phyloP scores from a whole-genome alignment of 1,139 yeast species.

The Candida neerlandica region DNA sequence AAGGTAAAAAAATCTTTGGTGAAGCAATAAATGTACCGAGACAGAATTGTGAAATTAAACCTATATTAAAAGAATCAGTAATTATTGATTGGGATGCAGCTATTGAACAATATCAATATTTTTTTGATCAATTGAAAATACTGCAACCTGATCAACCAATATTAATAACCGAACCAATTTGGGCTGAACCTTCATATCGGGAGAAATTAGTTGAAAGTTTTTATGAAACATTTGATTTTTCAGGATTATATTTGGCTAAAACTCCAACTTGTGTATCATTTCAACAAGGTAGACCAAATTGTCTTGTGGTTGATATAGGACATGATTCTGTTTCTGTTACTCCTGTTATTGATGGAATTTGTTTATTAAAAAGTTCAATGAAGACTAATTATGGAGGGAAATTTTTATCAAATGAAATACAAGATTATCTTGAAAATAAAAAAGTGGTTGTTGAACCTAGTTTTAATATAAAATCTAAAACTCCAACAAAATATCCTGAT shows the following conservation, averaged over 20 bases:
- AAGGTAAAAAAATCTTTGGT: slow-evolving; percentile 44
- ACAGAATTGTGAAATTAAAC: slow-evolving; percentile 52
- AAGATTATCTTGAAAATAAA: slow-evolving; percentile 23
- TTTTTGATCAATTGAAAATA: slow-evolving; percentile 49
- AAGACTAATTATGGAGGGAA: slow-evolving; percentile 70
- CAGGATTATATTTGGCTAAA: slow-evolving; percentile 85
- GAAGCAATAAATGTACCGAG: slow-evolving; percentile 60
- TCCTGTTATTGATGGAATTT: slow-evolving; percentile 93
- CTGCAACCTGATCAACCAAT: slow-evolving; percentile 73
- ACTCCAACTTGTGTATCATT: slow-evolving; percentile 89
- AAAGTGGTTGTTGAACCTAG: slow-evolving; percentile 19
- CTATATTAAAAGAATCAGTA: slow-evolving; percentile 62
- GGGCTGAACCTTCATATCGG: slow-evolving; percentile 76
- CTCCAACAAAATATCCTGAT: slow-evolving; percentile 38
- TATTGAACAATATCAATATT: slow-evolving; percentile 65
- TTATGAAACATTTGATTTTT: slow-evolving; percentile 72
- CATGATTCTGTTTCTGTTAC: slow-evolving; percentile 83
- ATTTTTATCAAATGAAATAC: slow-evolving; percentile 52
- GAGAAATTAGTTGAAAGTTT: slow-evolving; percentile 73
- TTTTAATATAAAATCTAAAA: slow-evolving; percentile 37
- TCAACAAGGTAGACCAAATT: slow-evolving; percentile 92
- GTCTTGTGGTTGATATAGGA: slow-evolving; percentile 91
- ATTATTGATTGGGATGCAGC: slow-evolving; percentile 78
- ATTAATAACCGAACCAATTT: slow-evolving; percentile 79
- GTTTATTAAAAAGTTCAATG: slow-evolving; percentile 70